Conservation (phyloP, 805 yeast species). For the Teunomyces aglyptinius region DNA sequence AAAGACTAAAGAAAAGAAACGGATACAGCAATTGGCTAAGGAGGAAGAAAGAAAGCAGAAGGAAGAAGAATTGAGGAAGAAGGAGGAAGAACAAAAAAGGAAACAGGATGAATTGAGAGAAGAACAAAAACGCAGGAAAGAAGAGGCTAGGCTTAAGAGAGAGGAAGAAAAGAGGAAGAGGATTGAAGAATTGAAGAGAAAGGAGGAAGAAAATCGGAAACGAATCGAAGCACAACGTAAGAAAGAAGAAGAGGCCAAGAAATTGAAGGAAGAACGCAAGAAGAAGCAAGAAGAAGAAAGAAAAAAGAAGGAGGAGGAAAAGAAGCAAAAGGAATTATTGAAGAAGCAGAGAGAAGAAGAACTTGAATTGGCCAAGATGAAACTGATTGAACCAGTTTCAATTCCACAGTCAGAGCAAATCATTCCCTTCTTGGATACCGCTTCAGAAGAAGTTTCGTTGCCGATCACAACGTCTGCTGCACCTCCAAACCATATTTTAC, state of each 20-base stretch:
- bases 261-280: slow-evolving; percentile 23
- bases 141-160: slow-evolving; percentile 36
- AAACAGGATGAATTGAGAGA: slow-evolving; percentile 35
- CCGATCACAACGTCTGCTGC: background rate
- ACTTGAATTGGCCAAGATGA: slow-evolving; percentile 9
- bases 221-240: slow-evolving; percentile 28
- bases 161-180: slow-evolving; percentile 51
- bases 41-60: slow-evolving; percentile 59
- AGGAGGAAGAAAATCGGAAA: slow-evolving; percentile 33
- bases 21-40: slow-evolving; percentile 57
- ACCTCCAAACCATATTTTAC: slow-evolving; percentile 24
- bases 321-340: slow-evolving; percentile 16
- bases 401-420: slow-evolving; percentile 16
- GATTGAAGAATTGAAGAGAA: slow-evolving; percentile 33
- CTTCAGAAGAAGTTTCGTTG: slow-evolving; percentile 1
- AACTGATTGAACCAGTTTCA: slow-evolving; percentile 12
- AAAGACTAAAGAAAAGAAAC: slow-evolving; percentile 68
- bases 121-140: slow-evolving; percentile 39
- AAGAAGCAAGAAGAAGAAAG: slow-evolving; percentile 25
- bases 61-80: slow-evolving; percentile 49
- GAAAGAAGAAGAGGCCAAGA: slow-evolving; percentile 27
- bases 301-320: slow-evolving; percentile 22
- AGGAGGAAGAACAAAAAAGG: slow-evolving; percentile 29
- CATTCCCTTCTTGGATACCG: background rate
- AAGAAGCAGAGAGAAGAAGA: slow-evolving; percentile 12